Evolutionary conservation across 176 grass and related monocot genomes (phyloP).

Genomic region (Eragrostis curvula): DNA sequence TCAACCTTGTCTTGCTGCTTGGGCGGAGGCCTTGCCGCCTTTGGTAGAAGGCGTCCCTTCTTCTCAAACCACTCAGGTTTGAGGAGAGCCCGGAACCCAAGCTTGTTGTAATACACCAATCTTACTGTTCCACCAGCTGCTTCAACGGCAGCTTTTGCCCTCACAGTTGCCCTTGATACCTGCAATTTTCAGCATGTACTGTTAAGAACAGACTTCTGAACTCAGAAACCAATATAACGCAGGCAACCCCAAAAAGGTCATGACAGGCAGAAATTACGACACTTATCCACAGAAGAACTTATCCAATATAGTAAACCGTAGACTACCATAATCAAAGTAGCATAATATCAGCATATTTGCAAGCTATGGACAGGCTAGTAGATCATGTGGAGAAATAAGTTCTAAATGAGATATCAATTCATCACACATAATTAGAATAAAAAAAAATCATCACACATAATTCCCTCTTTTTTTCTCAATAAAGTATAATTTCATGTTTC

Average conservation of each 20-base stretch:
- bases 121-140: conserved; percentile 83
- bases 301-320: background rate
- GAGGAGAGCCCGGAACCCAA: conserved; percentile 85
- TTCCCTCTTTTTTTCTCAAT: background rate
- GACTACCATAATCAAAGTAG: background rate
- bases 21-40: conserved; percentile 79
- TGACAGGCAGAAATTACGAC: background rate
- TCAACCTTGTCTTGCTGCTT: conserved; percentile 86
- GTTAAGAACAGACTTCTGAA: background rate
- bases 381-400: background rate
- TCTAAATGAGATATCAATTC: background rate
- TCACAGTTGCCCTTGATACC: conserved; percentile 69
- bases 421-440: no score
- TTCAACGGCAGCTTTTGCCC: conserved; percentile 84
- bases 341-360: background rate
- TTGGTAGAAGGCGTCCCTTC: conserved; percentile 84
- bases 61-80: conserved; percentile 95
- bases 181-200: conserved; percentile 29
- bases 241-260: background rate
- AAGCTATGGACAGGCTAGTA: background rate
- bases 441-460: no score
- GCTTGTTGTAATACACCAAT: conserved; percentile 90
- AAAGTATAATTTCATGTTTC: background rate
- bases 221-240: background rate
- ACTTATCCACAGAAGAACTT: background rate